Evolutionary conservation across 2,329 filamentous ascomycete species (phyloP).

Genomic region (Aspergillus sp.): DNA sequence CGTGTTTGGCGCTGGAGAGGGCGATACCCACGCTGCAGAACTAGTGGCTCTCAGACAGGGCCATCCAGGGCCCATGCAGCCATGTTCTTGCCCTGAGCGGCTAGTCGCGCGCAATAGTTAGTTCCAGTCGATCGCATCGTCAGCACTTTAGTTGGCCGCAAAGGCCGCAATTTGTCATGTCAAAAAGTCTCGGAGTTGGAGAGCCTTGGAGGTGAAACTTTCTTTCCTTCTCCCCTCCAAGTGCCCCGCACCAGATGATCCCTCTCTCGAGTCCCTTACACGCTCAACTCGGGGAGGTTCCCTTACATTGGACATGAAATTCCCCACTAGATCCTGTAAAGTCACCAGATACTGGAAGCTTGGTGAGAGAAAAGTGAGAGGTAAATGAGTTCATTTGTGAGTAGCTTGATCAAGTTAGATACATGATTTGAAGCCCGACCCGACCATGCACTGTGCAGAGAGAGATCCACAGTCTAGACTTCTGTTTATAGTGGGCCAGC

Average conservation of each 20-base stretch:
- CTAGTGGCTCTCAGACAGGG: constrained; percentile 5
- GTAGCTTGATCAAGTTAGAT: neutral
- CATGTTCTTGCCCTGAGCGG: constrained; percentile 9
- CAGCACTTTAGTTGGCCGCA: neutral
- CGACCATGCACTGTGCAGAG: neutral
- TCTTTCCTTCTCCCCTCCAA: neutral
- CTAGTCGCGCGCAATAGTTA: constrained; percentile 1
- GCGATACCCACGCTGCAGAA: constrained; percentile 5
- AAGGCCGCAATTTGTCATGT: neutral
- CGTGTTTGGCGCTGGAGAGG: neutral
- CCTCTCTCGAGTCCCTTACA: neutral
- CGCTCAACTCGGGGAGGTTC: neutral
- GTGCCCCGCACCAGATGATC: neutral
- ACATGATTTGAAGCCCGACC: neutral
- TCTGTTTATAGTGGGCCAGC: neutral
- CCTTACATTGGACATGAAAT: neutral
- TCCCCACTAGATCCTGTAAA: neutral
- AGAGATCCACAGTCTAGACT: neutral
- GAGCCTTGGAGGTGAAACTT: neutral
- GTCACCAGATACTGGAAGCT: neutral
- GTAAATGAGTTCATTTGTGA: neutral
- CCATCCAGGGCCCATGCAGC: constrained; percentile 3
- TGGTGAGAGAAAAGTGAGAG: neutral
- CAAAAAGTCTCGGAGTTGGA: neutral
- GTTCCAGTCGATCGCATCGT: neutral